phyloP scores from a whole-genome alignment of 129 eudicot species.

The Escallonia rubra region DNA sequence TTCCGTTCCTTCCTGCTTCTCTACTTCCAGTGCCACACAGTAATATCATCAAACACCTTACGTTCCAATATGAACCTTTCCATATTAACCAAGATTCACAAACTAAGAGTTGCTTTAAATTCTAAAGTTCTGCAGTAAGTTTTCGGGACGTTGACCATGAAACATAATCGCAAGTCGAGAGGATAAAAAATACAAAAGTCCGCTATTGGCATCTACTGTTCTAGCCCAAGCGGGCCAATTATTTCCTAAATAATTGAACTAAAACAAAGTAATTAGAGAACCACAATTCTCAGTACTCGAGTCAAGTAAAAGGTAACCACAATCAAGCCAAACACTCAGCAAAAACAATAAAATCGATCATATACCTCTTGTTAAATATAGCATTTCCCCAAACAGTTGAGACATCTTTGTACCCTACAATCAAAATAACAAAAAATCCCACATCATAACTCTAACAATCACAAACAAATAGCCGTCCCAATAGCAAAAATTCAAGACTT shows the following conservation, averaged over 20 bases:
- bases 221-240: not conserved
- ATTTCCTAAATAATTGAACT: not conserved
- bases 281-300: not conserved
- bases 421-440: slow-evolving; percentile 2
- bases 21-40: not conserved
- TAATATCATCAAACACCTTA: not conserved
- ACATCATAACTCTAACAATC: not conserved
- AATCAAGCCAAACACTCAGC: not conserved
- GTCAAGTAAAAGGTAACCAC: not conserved
- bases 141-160: no score
- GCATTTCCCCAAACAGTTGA: slow-evolving; percentile 85
- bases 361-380: slow-evolving; percentile 23
- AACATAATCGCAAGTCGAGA: not conserved
- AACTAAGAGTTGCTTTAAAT: not conserved
- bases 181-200: not conserved
- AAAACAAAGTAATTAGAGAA: no score
- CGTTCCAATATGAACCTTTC: not conserved
- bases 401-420: slow-evolving; percentile 78
- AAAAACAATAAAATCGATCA: not conserved
- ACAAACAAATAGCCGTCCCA: not conserved
- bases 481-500: not conserved
- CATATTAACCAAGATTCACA: not conserved
- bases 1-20: not conserved
- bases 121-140: not conserved
- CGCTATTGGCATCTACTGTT: not conserved